A percentile compares a stretch with the other conserved stretches of the same genome.
These are phyloP conservation scores for Bipolaris gigantea DNA, from an alignment of 2,329 filamentous ascomycete species.

Conservation along the genomic window DNA sequence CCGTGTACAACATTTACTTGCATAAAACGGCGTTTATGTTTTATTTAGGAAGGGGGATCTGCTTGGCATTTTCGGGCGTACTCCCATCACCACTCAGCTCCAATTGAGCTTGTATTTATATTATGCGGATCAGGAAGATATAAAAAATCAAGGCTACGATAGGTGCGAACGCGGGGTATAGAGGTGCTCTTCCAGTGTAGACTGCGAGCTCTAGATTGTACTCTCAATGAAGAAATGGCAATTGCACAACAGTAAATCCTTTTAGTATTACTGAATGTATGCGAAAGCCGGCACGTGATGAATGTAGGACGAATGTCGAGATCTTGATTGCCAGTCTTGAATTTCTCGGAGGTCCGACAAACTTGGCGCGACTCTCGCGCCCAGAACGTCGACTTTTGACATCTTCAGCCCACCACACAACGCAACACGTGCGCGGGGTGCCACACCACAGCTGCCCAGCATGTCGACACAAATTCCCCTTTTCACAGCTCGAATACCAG, in stretches of 20 bases:
- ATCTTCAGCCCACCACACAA: constrained; percentile 1
- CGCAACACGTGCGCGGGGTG: constrained; percentile 4
- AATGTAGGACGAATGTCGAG: background rate
- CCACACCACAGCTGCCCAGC: constrained; percentile 1
- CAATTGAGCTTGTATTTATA: constrained; percentile 11
- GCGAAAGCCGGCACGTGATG: background rate
- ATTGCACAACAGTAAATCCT: too few species aligned
- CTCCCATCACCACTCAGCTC: constrained; percentile 10
- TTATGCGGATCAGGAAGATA: background rate
- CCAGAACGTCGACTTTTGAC: constrained; percentile 19
- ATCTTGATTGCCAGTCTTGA: background rate
- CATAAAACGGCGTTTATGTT: constrained; percentile 13
- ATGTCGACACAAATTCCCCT: constrained; percentile 28
- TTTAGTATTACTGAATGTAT: background rate
- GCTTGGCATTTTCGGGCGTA: constrained; percentile 8
- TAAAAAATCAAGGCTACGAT: constrained; percentile 4
- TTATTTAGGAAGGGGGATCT: background rate
- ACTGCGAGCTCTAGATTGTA: background rate
- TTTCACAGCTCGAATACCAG: constrained; percentile 25
- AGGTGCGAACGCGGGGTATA: background rate
- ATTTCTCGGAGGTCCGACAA: constrained; percentile 9
- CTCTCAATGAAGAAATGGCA: background rate
- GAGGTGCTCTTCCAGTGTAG: background rate
- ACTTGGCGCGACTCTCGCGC: constrained; percentile 9
- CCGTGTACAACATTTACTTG: constrained; percentile 17